These are phyloP conservation scores for Paraphoma chrysanthemicola DNA, from an alignment of 2,329 filamentous ascomycete species.

Conservation along the genomic window DNA sequence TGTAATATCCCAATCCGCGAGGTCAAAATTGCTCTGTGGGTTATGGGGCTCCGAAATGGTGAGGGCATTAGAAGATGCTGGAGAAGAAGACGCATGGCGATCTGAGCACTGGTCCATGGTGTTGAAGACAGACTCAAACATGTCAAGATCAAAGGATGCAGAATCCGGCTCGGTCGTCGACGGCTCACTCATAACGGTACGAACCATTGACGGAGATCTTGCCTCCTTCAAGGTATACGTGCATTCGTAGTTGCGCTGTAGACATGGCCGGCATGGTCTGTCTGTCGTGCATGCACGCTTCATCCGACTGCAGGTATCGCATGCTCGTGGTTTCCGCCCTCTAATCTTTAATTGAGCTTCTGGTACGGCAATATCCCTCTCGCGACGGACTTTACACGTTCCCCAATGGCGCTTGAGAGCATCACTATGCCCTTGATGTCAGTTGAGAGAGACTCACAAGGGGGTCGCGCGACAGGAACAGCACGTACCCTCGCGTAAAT, in stretches of 20 bases:
- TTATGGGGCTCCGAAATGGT: background rate
- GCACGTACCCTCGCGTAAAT: background rate
- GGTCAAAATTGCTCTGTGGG: background rate
- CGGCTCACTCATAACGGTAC: background rate
- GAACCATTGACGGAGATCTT: background rate
- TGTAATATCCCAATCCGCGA: background rate
- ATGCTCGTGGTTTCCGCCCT: conserved; percentile 1
- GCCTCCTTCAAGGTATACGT: background rate
- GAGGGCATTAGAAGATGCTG: background rate
- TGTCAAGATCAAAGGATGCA: background rate
- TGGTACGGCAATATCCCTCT: background rate
- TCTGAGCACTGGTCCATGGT: background rate
- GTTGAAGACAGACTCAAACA: conserved; percentile 2
- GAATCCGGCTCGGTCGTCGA: background rate
- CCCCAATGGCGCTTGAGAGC: conserved; percentile 9
- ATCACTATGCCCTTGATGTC: background rate
- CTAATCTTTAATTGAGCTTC: background rate
- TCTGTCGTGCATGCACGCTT: conserved; percentile 5
- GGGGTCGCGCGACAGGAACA: background rate
- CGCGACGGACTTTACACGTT: background rate
- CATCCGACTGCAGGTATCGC: conserved; percentile 2
- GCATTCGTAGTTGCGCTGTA: background rate
- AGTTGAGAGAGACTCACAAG: background rate
- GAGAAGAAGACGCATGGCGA: background rate
- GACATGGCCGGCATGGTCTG: conserved; percentile 3